A percentile compares a stretch with the other conserved stretches of the same genome.
Conservation (phyloP, 1,284 basidiomycete species). For the Tylopilus sp. region DNA sequence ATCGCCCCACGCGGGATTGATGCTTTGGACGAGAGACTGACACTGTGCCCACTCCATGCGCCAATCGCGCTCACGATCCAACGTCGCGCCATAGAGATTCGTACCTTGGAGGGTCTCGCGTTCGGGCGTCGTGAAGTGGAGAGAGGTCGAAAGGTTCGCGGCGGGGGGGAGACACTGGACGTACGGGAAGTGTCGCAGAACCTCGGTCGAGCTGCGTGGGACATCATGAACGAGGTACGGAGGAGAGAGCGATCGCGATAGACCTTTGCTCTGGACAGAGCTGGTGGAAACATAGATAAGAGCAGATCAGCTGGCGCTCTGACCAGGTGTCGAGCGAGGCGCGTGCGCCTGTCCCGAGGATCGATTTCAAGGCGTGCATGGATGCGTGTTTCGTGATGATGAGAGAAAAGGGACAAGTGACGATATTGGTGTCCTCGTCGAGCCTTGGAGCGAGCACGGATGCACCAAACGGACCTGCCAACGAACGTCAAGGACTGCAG, state of each 20-base stretch:
- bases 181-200: conserved; percentile 59
- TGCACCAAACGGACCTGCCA: conserved; percentile 50
- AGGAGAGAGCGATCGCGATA: conserved; percentile 8
- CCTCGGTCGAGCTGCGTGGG: conserved; percentile 15
- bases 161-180: conserved; percentile 60
- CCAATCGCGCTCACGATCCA: conserved; percentile 61
- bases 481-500: conserved; percentile 1
- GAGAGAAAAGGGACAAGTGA: conserved; percentile 72
- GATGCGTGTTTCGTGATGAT: conserved; percentile 62
- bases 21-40: conserved; percentile 36
- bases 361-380: conserved; percentile 38
- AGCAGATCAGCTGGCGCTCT: conserved; percentile 68
- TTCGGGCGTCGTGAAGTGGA: conserved; percentile 69
- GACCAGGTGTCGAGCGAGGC: conserved; percentile 44
- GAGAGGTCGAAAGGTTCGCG: conserved; percentile 61
- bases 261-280: conserved; percentile 40
- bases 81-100: conserved; percentile 72
- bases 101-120: conserved; percentile 66
- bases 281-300: conserved; percentile 72
- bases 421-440: conserved; percentile 50
- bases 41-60: conserved; percentile 56
- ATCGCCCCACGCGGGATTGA: conserved; percentile 44
- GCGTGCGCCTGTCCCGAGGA: conserved; percentile 35
- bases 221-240: conserved; percentile 30
- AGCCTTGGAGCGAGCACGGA: conserved; percentile 54